Conservation (phyloP, 2,329 filamentous ascomycete species). For the Aureobasidium sp. region DNA sequence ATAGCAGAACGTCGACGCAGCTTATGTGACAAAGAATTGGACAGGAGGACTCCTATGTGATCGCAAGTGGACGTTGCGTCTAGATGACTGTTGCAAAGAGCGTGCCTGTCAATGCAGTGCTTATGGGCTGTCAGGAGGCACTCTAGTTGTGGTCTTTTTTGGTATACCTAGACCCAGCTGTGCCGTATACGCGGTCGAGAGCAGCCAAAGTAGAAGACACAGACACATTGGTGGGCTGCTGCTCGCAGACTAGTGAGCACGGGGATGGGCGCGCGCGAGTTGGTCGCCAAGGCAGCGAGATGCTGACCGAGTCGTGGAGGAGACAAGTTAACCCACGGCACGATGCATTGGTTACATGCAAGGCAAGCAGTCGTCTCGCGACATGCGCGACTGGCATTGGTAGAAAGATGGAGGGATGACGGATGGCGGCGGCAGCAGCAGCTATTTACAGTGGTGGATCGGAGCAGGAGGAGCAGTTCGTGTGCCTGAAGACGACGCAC, state of each 20-base stretch:
- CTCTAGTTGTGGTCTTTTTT: neutral
- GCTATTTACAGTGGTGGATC: conserved; percentile 3
- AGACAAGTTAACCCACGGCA: conserved; percentile 4
- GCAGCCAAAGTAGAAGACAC: neutral
- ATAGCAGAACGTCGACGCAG: conserved; percentile 11
- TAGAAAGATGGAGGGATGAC: neutral
- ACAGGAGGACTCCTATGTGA: neutral
- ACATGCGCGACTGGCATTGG: neutral
- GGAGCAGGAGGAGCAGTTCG: neutral
- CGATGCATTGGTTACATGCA: conserved; percentile 6
- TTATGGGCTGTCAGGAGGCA: neutral
- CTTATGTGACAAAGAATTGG: neutral
- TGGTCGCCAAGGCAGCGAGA: conserved; percentile 13
- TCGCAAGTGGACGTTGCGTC: neutral
- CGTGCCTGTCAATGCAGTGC: neutral
- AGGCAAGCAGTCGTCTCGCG: conserved; percentile 4
- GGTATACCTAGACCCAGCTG: neutral
- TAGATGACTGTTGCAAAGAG: neutral
- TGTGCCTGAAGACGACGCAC: neutral
- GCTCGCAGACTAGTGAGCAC: conserved; percentile 1
- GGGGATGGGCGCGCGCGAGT: neutral
- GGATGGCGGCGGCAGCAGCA: conserved; percentile 6
- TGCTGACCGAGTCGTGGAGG: neutral
- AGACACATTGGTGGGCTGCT: neutral
- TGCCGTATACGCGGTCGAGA: conserved; percentile 2